These are phyloP conservation scores for Articulospora tetracladia DNA, from an alignment of 495 filamentous ascomycete species.

Conservation along the genomic window DNA sequence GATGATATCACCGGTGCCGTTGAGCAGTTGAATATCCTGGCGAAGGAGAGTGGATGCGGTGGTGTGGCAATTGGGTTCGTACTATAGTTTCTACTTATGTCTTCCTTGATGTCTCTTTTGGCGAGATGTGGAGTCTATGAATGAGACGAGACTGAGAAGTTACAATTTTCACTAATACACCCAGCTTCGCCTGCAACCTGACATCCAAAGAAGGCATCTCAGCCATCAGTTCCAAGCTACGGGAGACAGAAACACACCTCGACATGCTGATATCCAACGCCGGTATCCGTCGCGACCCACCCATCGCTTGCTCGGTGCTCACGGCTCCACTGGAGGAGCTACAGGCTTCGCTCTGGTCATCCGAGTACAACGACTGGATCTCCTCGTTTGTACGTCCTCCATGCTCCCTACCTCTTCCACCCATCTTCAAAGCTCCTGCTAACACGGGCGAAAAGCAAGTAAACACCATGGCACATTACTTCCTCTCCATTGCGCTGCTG, in stretches of 20 bases:
- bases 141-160: neutral
- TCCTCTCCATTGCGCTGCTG: slow-evolving; percentile 37
- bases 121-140: too few species aligned
- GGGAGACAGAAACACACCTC: slow-evolving; percentile 26
- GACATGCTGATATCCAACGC: slow-evolving; percentile 45
- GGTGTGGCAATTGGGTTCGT: slow-evolving; percentile 34
- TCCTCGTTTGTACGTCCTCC: too few species aligned
- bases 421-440: too few species aligned
- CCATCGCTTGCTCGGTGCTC: slow-evolving; percentile 35
- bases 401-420: too few species aligned
- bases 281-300: slow-evolving; percentile 40
- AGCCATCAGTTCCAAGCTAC: slow-evolving; percentile 24
- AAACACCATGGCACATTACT: slow-evolving; percentile 43
- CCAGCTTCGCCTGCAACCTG: slow-evolving; percentile 35
- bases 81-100: neutral
- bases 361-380: slow-evolving; percentile 33
- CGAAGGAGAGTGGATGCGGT: slow-evolving; percentile 21
- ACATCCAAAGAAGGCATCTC: slow-evolving; percentile 34
- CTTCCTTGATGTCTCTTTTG: too few species aligned
- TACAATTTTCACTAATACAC: neutral
- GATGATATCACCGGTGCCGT: slow-evolving; percentile 34
- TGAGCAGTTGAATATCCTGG: slow-evolving; percentile 30
- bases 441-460: too few species aligned
- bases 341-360: slow-evolving; percentile 42
- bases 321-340: slow-evolving; percentile 32